These are phyloP conservation scores for Pittosporum tobira DNA, from an alignment of 129 eudicot genomes.

Conservation along the genomic window DNA sequence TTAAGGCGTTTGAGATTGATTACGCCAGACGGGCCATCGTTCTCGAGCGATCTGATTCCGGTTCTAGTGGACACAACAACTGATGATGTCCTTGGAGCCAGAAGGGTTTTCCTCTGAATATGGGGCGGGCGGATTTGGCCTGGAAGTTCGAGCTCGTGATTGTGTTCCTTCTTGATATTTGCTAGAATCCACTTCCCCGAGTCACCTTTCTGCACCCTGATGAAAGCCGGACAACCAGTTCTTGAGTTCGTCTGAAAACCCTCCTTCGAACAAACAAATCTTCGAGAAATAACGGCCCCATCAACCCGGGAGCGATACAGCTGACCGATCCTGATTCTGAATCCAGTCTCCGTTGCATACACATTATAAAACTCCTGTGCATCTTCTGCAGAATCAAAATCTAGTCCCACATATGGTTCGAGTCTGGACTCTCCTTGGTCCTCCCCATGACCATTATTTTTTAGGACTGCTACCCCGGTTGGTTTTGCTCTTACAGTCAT, in stretches of 20 bases:
- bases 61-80: conserved; percentile 52
- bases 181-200: conserved; percentile 80
- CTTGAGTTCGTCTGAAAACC: conserved; percentile 77
- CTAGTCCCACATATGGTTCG: conserved; percentile 65
- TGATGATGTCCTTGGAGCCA: conserved; percentile 40
- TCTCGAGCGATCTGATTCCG: conserved; percentile 71
- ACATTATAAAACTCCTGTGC: conserved; percentile 67
- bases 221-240: conserved; percentile 88
- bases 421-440: conserved; percentile 51
- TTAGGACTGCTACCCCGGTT: conserved; percentile 25
- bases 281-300: conserved; percentile 69
- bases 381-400: conserved; percentile 72
- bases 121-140: conserved; percentile 49
- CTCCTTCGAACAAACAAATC: conserved; percentile 81
- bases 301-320: conserved; percentile 73
- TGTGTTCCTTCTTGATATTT: conserved; percentile 71
- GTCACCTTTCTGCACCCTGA: conserved; percentile 68
- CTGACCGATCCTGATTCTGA: conserved; percentile 75
- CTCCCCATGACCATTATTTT: conserved; percentile 41
- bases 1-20: conserved; percentile 62
- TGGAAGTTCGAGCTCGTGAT: conserved; percentile 60
- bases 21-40: conserved; percentile 47
- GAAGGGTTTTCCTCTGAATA: conserved; percentile 48
- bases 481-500: conserved; percentile 64
- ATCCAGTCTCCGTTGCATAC: conserved; percentile 61